phyloP scores from a whole-genome alignment of 2,329 filamentous ascomycete genomes.

The Sarocladium oryzae region DNA sequence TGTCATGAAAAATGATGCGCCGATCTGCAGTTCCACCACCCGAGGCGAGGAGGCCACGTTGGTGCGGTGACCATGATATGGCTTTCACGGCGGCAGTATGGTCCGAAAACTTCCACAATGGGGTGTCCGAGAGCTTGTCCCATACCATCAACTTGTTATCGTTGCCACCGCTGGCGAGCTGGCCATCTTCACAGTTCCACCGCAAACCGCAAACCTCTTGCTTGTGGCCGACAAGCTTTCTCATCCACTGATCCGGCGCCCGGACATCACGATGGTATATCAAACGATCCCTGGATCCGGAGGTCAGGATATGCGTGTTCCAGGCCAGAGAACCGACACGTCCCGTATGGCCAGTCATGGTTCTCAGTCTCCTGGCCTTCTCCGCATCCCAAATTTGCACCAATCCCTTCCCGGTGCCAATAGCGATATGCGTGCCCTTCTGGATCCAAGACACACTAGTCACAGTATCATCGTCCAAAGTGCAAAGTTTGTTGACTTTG shows the following conservation, averaged over 20 bases:
- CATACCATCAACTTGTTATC: conserved; percentile 99
- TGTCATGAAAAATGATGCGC: conserved; percentile 98
- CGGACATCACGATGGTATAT: conserved; percentile 97
- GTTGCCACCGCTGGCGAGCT: conserved; percentile 91
- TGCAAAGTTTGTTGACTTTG: conserved; percentile 88
- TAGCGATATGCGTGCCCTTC: conserved; percentile 89
- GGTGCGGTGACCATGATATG: conserved; percentile 95
- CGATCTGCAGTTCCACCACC: conserved; percentile 94
- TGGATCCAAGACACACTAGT: conserved; percentile 99
- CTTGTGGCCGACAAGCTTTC: conserved; percentile 87
- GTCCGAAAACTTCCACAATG: conserved; percentile 88
- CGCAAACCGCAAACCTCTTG: conserved; percentile 95
- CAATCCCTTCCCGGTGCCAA: conserved; percentile 88
- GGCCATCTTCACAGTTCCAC: conserved; percentile 95
- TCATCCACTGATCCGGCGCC: conserved; percentile 82
- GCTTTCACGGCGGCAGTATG: conserved; percentile 96
- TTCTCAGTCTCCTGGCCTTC: conserved; percentile 73
- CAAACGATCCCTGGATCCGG: conserved; percentile 83
- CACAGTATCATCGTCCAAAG: conserved; percentile 85
- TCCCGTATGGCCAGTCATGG: conserved; percentile 94
- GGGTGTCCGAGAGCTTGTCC: conserved; percentile 91
- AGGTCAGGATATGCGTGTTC: conserved; percentile 97
- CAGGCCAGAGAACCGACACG: conserved; percentile 91
- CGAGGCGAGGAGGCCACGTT: conserved; percentile 87
- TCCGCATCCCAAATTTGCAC: conserved; percentile 98